Percentiles rank a stretch among this genome's conserved stretches.
phyloP scores from a whole-genome alignment of 768 basidiomycete species.

The Sistotremastrum niveocremeum region DNA sequence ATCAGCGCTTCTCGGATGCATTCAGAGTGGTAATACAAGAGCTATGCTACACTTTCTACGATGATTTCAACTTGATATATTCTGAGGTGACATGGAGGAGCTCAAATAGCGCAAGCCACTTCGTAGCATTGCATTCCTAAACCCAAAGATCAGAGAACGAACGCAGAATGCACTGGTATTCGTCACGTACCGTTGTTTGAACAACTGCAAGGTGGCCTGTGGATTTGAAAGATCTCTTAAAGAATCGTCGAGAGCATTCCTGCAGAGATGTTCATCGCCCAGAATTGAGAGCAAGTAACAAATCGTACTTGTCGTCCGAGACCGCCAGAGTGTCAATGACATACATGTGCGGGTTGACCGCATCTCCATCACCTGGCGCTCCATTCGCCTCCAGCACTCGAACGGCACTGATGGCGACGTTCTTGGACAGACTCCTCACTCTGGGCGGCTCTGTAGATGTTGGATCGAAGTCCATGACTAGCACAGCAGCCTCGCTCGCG shows the following conservation, averaged over 20 bases:
- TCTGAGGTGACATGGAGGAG: background rate
- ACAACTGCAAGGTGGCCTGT: slow-evolving; percentile 40
- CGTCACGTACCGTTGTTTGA: slow-evolving; percentile 46
- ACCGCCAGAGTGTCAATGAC: slow-evolving; percentile 50
- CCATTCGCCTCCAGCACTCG: slow-evolving; percentile 65
- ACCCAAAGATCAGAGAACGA: background rate
- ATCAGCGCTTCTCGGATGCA: too few species aligned
- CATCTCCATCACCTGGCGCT: slow-evolving; percentile 28
- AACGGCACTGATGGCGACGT: slow-evolving; percentile 40
- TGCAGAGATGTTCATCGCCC: background rate
- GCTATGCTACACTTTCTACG: too few species aligned
- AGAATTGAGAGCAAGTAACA: background rate
- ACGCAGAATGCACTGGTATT: background rate
- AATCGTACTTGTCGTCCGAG: slow-evolving; percentile 35
- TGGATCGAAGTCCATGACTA: slow-evolving; percentile 62
- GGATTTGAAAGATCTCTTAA: slow-evolving; percentile 31
- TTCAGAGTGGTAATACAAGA: too few species aligned
- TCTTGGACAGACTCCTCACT: slow-evolving; percentile 36
- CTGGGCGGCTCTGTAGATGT: slow-evolving; percentile 23
- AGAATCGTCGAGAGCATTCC: slow-evolving; percentile 8
- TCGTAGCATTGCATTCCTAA: slow-evolving; percentile 41
- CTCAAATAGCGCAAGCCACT: slow-evolving; percentile 42
- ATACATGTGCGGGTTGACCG: slow-evolving; percentile 39
- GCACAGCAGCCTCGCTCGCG: slow-evolving; percentile 50
- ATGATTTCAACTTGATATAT: too few species aligned